Evolutionary conservation across 768 basidiomycete species (phyloP).

Genomic region (Amanita pseudoporphyria): DNA sequence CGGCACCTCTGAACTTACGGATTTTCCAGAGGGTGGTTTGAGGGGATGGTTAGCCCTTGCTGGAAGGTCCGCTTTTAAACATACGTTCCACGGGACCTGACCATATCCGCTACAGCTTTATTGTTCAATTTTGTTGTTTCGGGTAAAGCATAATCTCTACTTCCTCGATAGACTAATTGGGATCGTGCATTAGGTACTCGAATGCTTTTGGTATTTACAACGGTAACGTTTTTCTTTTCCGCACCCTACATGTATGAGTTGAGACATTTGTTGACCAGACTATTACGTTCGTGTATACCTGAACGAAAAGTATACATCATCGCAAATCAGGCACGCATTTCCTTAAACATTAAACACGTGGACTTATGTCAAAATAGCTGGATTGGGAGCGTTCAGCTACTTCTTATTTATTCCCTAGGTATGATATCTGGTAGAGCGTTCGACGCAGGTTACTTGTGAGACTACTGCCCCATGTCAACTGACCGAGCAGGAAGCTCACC

Average conservation of each 20-base stretch:
- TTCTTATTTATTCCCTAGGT: slow-evolving; percentile 34
- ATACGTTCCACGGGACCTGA: background rate
- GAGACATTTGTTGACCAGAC: slow-evolving; percentile 17
- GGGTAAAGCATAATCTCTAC: slow-evolving; percentile 19
- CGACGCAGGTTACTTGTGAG: slow-evolving; percentile 45
- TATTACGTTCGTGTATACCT: slow-evolving; percentile 33
- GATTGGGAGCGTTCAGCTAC: slow-evolving; percentile 42
- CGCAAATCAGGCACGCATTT: slow-evolving; percentile 25
- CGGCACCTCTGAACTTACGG: too few species aligned
- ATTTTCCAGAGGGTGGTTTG: slow-evolving; percentile 28
- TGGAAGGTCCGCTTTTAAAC: slow-evolving; percentile 33
- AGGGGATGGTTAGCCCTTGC: slow-evolving; percentile 33
- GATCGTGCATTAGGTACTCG: slow-evolving; percentile 19
- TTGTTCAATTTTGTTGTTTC: slow-evolving; percentile 34
- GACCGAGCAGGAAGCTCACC: background rate
- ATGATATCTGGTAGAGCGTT: slow-evolving; percentile 37
- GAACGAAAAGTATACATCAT: slow-evolving; percentile 20
- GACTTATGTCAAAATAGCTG: slow-evolving; percentile 13
- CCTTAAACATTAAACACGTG: background rate
- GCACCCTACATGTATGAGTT: background rate
- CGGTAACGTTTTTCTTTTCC: slow-evolving; percentile 16
- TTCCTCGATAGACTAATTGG: slow-evolving; percentile 1
- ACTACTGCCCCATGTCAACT: background rate
- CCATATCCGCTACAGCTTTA: slow-evolving; percentile 17
- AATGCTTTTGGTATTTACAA: slow-evolving; percentile 29